Conservation (phyloP, 176 grass and related monocot species). For the Chloris gayana region DNA sequence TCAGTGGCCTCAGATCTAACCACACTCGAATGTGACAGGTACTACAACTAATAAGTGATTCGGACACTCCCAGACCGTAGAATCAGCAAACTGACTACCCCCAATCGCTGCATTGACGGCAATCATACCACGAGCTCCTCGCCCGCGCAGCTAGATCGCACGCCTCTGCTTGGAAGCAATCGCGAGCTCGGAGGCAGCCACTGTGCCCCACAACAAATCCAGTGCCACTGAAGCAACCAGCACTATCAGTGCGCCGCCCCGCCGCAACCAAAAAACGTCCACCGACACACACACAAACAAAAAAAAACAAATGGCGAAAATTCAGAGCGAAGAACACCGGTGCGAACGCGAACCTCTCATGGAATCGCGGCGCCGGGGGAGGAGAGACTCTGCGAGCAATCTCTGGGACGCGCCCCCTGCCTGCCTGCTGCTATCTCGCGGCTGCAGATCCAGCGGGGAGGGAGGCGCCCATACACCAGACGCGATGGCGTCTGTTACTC, state of each 20-base stretch:
- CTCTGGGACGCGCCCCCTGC: not conserved
- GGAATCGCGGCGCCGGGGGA: conserved; percentile 1
- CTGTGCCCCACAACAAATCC: not conserved
- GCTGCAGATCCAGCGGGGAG: conserved; percentile 48
- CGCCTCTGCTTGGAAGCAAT: not conserved
- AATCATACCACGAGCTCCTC: conserved; percentile 6
- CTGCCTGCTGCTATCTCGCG: conserved; percentile 24
- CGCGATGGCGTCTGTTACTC: conserved; percentile 23
- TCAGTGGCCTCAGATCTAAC: conserved; percentile 33
- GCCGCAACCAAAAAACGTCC: not conserved
- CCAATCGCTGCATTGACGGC: conserved; percentile 5
- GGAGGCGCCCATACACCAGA: conserved; percentile 35
- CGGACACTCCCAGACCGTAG: not conserved
- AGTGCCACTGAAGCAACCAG: conserved; percentile 2
- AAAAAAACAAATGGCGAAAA: conserved; percentile 8
- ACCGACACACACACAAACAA: not conserved
- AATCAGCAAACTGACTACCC: not conserved
- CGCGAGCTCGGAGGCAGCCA: not conserved
- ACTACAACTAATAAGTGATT: not conserved
- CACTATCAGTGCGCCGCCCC: not conserved
- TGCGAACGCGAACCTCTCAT: conserved; percentile 41
- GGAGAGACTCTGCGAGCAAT: conserved; percentile 29
- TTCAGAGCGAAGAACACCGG: no score
- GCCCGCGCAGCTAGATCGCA: conserved; percentile 8
- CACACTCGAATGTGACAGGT: not conserved